phyloP scores from a whole-genome alignment of 1,284 basidiomycete genomes.

The Ustilago curta region DNA sequence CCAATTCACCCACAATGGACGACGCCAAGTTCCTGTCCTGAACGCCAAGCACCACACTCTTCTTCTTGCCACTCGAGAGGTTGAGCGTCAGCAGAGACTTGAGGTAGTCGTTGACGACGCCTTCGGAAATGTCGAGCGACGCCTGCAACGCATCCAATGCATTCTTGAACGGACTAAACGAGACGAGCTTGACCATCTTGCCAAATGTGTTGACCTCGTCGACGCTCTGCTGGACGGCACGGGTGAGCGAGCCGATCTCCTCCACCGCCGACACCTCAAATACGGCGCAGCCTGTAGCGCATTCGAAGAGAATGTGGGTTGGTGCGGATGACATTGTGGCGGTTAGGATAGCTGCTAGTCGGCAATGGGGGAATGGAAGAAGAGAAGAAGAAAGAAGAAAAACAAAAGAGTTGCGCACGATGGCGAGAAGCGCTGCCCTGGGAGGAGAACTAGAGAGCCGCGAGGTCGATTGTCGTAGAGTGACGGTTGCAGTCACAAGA shows the following conservation, averaged over 20 bases:
- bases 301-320: conserved; percentile 89
- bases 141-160: conserved; percentile 97
- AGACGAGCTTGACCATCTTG: conserved; percentile 91
- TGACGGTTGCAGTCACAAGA: conserved; percentile 11
- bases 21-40: conserved; percentile 83
- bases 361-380: not conserved
- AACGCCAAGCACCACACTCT: conserved; percentile 82
- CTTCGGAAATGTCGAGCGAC: conserved; percentile 95
- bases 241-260: conserved; percentile 86
- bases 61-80: conserved; percentile 83
- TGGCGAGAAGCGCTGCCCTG: conserved; percentile 13
- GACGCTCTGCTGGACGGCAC: conserved; percentile 79
- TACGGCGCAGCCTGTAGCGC: conserved; percentile 92
- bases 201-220: conserved; percentile 87
- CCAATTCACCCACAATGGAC: conserved; percentile 82
- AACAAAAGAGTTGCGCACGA: not conserved
- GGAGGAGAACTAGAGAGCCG: conserved; percentile 5
- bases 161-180: conserved; percentile 94
- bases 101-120: conserved; percentile 87
- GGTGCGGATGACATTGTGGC: conserved; percentile 66
- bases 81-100: conserved; percentile 89
- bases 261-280: conserved; percentile 91
- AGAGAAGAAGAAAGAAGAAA: too few relatives aligned
- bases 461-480: conserved; percentile 6
- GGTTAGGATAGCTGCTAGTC: not conserved